phyloP scores from a whole-genome alignment of 2,329 filamentous ascomycete species.

The Leptoxyphium fumago region DNA sequence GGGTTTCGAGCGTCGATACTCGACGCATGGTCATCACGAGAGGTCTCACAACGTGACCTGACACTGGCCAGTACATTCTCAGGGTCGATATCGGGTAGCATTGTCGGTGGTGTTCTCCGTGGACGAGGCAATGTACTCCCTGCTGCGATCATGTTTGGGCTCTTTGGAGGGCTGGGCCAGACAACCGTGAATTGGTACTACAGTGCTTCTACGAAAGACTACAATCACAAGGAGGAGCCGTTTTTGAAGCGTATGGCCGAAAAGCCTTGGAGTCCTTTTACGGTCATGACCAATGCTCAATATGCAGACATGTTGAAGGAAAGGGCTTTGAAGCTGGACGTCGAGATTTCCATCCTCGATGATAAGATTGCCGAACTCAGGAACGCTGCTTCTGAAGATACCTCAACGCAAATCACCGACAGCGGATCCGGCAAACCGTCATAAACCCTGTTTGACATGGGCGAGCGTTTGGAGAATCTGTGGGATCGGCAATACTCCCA shows the following conservation, averaged over 20 bases:
- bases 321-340: constrained; percentile 56
- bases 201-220: background rate
- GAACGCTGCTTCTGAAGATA: background rate
- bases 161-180: constrained; percentile 45
- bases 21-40: constrained; percentile 14
- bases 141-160: constrained; percentile 42
- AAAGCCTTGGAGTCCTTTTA: constrained; percentile 58
- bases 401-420: too few species aligned
- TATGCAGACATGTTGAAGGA: constrained; percentile 58
- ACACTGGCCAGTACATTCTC: constrained; percentile 54
- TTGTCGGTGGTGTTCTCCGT: constrained; percentile 42
- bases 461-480: too few species aligned
- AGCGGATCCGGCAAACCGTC: too few species aligned
- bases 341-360: constrained; percentile 63
- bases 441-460: too few species aligned
- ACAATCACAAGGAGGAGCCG: constrained; percentile 21
- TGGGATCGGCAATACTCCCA: too few species aligned
- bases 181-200: constrained; percentile 11
- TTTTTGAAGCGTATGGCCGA: constrained; percentile 38
- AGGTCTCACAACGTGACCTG: constrained; percentile 34
- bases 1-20: constrained; percentile 37
- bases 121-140: constrained; percentile 41
- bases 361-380: constrained; percentile 50
- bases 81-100: constrained; percentile 48
- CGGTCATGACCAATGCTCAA: constrained; percentile 54